phyloP scores from a whole-genome alignment of 495 filamentous ascomycete species.

The Amorphotheca resinae region DNA sequence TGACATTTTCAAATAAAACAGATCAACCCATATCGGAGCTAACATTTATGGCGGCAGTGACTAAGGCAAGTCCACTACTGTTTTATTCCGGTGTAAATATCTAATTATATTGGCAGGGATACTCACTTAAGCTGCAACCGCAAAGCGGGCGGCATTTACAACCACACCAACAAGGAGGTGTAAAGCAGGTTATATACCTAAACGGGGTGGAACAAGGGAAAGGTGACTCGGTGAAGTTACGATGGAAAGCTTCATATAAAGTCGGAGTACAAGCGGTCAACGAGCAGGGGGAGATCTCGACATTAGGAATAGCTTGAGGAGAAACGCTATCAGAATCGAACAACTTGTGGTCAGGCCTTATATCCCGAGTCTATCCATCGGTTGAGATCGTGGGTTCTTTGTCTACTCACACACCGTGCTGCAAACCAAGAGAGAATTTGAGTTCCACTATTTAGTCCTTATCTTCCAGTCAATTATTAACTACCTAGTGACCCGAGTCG shows the following conservation, averaged over 20 bases:
- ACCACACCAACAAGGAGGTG: constrained; percentile 60
- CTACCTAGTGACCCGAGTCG: no score
- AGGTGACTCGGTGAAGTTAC: constrained; percentile 67
- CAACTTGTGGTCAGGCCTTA: no score
- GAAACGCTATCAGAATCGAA: background rate
- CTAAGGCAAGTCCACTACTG: constrained; percentile 50
- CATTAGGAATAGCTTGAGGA: constrained; percentile 53
- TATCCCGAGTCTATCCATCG: no score
- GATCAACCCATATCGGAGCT: constrained; percentile 59
- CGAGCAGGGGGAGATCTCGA: constrained; percentile 83
- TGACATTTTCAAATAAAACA: constrained; percentile 71
- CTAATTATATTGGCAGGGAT: constrained; percentile 42
- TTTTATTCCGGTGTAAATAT: background rate
- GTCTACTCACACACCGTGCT: no score
- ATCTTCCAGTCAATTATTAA: no score
- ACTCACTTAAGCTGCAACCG: constrained; percentile 66
- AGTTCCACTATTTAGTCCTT: no score
- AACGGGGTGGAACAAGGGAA: constrained; percentile 57
- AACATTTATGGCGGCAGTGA: constrained; percentile 85
- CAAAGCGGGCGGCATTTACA: constrained; percentile 67
- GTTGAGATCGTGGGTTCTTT: no score
- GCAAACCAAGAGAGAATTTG: no score
- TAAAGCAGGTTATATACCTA: constrained; percentile 72
- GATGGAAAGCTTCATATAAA: constrained; percentile 78
- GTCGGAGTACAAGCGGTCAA: constrained; percentile 45